Conservation (phyloP, 169 alveolate species). For the Plasmodium knowlesi region DNA sequence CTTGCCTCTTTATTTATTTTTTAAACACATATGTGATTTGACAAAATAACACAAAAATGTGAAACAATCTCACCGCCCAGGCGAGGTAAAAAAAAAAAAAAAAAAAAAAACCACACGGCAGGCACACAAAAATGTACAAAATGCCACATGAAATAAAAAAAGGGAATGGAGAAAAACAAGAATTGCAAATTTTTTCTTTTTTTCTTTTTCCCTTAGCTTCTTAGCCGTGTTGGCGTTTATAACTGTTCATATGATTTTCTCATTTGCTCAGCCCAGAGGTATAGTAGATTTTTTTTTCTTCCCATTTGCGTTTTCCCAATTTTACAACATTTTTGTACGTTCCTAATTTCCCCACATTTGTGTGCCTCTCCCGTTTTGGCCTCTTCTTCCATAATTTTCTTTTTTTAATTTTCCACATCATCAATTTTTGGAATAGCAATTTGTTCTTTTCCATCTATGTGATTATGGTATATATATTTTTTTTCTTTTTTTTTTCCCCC, state of each 20-base stretch:
- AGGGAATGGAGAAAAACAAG: not conserved
- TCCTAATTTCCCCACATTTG: not conserved
- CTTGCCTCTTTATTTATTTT: not conserved
- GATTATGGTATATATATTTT: not conserved
- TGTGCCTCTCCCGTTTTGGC: not conserved
- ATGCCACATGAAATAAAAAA: not conserved
- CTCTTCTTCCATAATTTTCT: not conserved
- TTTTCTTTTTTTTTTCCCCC: not conserved
- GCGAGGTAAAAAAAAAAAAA: not conserved
- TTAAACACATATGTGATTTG: not conserved
- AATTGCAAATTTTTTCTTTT: not conserved
- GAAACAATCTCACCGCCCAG: not conserved
- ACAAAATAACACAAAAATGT: not conserved
- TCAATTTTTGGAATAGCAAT: not conserved
- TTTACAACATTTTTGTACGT: not conserved
- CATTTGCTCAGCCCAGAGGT: not conserved
- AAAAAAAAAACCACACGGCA: not conserved
- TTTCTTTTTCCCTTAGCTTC: not conserved
- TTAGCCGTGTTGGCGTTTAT: not conserved
- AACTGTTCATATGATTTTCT: not conserved
- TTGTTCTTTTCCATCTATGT: conserved; percentile 5
- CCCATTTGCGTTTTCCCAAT: not conserved
- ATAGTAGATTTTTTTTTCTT: not conserved
- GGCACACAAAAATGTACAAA: not conserved
- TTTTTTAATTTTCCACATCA: not conserved